Evolutionary conservation across 202 grass and related monocot genomes (phyloP), one percentile per base, ranked within the genome.

Genomic region (Musa balbisiana): DNA sequence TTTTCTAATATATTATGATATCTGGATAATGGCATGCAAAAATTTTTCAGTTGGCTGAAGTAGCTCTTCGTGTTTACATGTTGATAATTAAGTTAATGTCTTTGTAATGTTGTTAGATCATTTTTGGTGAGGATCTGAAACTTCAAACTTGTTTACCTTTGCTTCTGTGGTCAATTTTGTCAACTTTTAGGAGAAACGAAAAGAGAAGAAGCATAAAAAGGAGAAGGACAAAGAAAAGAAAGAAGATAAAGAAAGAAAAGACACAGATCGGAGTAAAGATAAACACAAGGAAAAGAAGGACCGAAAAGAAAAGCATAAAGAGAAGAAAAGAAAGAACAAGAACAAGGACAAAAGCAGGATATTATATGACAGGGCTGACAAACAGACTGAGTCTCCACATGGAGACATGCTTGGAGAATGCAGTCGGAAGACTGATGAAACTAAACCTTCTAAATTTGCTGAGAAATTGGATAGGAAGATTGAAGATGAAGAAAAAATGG

Each of bases 201-300:
- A 73, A 55, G 71, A 73, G 24, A 73, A 73, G 71, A 73, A 73
- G 23, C 71, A 29, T 29, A 73, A 73, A 55, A 73, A 73, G 53
- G 72, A 74, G 53, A 73, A 53, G 53, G 23, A 68, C 12, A 73
- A 33, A 33, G 71, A 73, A 27, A 73, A 73, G 24, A 55, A 3
- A 55, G 71, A 73, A 33, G 53, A 23, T 56, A 73, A 74, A 74
- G 72, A 74, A 13, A 74, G 20, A 74, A 74, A 74, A 15, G 72
- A 74, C 8, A 58, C 16, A 74, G 24, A 74, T 29, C 52, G 72
- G 16, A 74, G 72, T 17, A 58, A 73, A 64, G 74, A 76, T 76
- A 76, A 52, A 24, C 43, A 76, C 74, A 76, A 52, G 59, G 59
- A 76, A 49, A 76, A 76, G 43, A 76, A 76, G 64, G 59, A 76